These are phyloP conservation scores for Lagenaria siceraria DNA, from an alignment of 306 rosid genomes.

Conservation along the genomic window DNA sequence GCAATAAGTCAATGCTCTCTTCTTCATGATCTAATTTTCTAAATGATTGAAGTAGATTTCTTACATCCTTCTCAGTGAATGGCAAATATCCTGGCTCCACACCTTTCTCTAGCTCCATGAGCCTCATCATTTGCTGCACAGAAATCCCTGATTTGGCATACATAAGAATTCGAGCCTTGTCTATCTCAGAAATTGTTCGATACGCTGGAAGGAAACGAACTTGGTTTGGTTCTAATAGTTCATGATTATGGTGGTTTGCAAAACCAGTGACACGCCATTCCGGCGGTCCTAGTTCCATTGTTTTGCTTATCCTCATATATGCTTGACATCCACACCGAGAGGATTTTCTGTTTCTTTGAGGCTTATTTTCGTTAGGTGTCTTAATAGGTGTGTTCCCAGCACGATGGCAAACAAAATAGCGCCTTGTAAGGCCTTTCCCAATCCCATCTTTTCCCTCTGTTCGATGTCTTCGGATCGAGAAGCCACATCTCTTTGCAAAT, in stretches of 20 bases:
- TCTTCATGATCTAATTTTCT: constrained; percentile 87
- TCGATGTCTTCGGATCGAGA: constrained; percentile 86
- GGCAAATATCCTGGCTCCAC: constrained; percentile 88
- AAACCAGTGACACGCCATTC: constrained; percentile 98
- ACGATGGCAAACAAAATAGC: constrained; percentile 92
- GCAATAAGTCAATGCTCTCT: constrained; percentile 69
- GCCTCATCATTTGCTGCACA: constrained; percentile 97
- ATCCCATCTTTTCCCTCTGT: constrained; percentile 96
- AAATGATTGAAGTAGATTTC: constrained; percentile 80
- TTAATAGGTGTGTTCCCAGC: constrained; percentile 91
- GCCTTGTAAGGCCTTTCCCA: constrained; percentile 88
- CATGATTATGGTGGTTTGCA: constrained; percentile 87
- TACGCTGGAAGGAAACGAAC: constrained; percentile 98
- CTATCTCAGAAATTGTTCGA: constrained; percentile 75
- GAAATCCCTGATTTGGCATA: constrained; percentile 94
- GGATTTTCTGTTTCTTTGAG: constrained; percentile 85
- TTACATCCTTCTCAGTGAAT: constrained; percentile 91
- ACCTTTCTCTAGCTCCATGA: constrained; percentile 93
- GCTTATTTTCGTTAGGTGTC: constrained; percentile 54
- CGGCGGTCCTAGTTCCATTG: constrained; percentile 62
- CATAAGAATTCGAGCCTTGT: constrained; percentile 79
- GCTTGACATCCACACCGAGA: constrained; percentile 96
- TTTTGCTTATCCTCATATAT: constrained; percentile 84
- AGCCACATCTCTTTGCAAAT: constrained; percentile 75
- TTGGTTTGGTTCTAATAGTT: constrained; percentile 85